Base-by-base conservation (phyloP, 192 early-diverging fungal genomes). In the Gigaspora rosea region DNA sequence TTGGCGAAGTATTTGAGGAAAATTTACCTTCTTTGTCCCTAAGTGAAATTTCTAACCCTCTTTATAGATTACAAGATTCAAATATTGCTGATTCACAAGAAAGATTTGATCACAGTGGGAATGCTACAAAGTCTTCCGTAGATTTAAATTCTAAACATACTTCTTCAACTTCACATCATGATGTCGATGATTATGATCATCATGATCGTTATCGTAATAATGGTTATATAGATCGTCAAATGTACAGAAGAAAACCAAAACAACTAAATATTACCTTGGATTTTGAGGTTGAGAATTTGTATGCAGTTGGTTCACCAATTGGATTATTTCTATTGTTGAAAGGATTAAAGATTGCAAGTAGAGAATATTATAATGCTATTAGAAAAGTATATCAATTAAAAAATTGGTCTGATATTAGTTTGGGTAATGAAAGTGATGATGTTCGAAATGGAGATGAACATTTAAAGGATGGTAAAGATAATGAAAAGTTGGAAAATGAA, bases 301-400 rank as follows among this genome's bases (percentile, higher is more conserved):
- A 94, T 50, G 90, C 89, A 8, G 85, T 94, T 16, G 94, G 94
- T n/a, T 94, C 92, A 15, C 94, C 94, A 4, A 86, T 96, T 20
- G 94, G 92, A 3, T 78, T 95, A 8, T 93, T 96, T 67, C 79
- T 95, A 33, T 78, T 96, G 18, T 79, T 96, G 5, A 93, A 91
- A 79, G 92, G 92, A 6, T 83, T 88, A 50, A 92, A 90, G 64
- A 78, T 96, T 12, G 80, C 78, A 7, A 84, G 88, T 10, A 84
- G 86, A 71, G 78, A 69, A 8, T 69, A 69, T 69, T 69, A 50
- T 5, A 5, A 56, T 56, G 52, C 52, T 18, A 18, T 56, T 13
- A 15, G 18, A 5, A 56, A 56, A 11, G 18, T 56, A 18, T 11
- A 56, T 56, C 1, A 56, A 18, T 56, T 13, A n/a, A 56, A 56